These are phyloP conservation scores for Cercospora berteroae DNA, from an alignment of 2,329 filamentous ascomycete species.

Conservation along the genomic window DNA sequence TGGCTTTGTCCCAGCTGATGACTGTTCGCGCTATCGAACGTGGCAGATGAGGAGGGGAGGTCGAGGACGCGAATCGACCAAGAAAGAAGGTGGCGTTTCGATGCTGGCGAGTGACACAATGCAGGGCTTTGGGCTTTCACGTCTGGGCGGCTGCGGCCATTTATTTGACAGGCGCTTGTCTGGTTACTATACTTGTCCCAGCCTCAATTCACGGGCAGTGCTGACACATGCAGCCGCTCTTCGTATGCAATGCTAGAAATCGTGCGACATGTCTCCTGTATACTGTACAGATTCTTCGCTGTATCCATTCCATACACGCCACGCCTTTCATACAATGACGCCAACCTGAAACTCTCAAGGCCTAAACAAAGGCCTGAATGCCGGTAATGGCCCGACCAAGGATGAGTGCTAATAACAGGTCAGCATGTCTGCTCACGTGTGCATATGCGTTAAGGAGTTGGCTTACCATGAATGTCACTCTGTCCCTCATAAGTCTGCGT, in stretches of 20 bases:
- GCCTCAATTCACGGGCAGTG: not conserved
- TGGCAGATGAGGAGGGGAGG: not conserved
- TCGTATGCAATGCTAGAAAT: not conserved
- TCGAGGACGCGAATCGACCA: not conserved
- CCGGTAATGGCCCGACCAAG: constrained; percentile 57
- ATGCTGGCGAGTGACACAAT: not conserved
- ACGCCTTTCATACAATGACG: not conserved
- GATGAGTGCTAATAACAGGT: constrained; percentile 45
- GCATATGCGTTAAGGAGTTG: constrained; percentile 2
- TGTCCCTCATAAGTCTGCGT: constrained; percentile 98
- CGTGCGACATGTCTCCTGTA: not conserved
- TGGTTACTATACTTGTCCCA: not conserved
- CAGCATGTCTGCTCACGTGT: constrained; percentile 18
- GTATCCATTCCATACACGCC: not conserved
- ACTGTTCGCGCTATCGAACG: not conserved
- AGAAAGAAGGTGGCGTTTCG: not conserved
- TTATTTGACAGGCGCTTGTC: not conserved
- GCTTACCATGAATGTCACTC: constrained; percentile 93
- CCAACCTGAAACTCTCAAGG: constrained; percentile 10
- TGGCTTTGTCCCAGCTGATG: not conserved
- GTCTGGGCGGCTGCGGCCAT: not conserved
- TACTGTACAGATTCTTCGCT: not conserved
- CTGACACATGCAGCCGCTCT: not conserved
- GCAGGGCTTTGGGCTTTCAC: not conserved
- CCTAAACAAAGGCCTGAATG: constrained; percentile 66